A percentile compares a stretch with the other conserved stretches of the same genome.
These are phyloP conservation scores for Talaromyces piceae DNA, from an alignment of 2,329 filamentous ascomycete genomes.

Conservation along the genomic window DNA sequence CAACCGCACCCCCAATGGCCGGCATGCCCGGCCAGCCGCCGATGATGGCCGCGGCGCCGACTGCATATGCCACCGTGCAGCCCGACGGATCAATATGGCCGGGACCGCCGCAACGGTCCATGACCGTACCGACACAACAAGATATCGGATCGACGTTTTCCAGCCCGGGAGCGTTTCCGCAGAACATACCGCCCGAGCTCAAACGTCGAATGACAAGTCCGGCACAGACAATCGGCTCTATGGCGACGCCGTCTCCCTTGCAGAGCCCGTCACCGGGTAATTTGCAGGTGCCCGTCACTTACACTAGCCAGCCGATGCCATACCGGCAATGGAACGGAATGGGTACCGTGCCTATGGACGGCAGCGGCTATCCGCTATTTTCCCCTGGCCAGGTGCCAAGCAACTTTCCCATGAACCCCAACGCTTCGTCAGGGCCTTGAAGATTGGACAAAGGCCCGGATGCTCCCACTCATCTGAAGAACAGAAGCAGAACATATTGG, in stretches of 20 bases:
- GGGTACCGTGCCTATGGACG: conserved; percentile 17
- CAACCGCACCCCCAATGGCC: conserved; percentile 22
- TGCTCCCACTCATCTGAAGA: neutral
- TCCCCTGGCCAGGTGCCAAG: conserved; percentile 14
- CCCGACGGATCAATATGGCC: conserved; percentile 31
- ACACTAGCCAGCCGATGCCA: conserved; percentile 11
- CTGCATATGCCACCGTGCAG: conserved; percentile 20
- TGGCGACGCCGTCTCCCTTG: conserved; percentile 12
- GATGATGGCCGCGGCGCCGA: conserved; percentile 18
- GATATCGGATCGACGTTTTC: conserved; percentile 17
- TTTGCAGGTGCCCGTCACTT: conserved; percentile 21
- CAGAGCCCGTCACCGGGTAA: conserved; percentile 20
- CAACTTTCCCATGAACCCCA: conserved; percentile 10
- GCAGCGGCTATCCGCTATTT: conserved; percentile 29
- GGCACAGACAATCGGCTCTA: conserved; percentile 17
- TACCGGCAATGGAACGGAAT: conserved; percentile 10
- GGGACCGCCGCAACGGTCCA: conserved; percentile 24
- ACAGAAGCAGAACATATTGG: neutral
- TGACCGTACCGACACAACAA: conserved; percentile 9
- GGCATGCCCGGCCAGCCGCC: conserved; percentile 26
- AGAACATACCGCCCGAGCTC: conserved; percentile 24
- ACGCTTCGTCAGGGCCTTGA: conserved; percentile 18
- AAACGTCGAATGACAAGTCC: conserved; percentile 33
- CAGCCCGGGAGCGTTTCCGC: conserved; percentile 20
- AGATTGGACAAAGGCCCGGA: neutral